Evolutionary conservation across 768 basidiomycete species (phyloP), one percentile per base, ranked within the genome.

Genomic region (Hirschioporus abietinus): DNA sequence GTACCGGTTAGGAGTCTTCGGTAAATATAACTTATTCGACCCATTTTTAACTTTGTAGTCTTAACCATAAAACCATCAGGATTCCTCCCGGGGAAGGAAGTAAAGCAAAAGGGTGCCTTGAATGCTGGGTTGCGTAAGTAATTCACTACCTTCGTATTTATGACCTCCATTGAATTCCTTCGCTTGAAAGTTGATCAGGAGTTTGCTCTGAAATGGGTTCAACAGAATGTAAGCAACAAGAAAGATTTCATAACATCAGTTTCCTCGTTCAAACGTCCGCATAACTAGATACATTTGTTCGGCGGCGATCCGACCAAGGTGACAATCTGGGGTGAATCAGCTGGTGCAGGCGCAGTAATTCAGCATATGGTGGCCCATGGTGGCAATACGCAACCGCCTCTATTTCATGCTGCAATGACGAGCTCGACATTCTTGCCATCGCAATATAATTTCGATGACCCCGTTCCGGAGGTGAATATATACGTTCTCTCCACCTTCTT

Each of bases 91-190:
- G 82, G 84, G 0, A 66, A 71, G 35, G 70, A 77, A 35, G 77
- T 84, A 5, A 80, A 84, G 63, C 70, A 75, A 8, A 73, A 74
- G 9, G 84, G 84, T 9, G 78, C 68, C 2, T 70, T 83, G 64
- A 86, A 85, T 60, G 82, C 80, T 15, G 84, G 83, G 23, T 69
- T 86, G 63, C 73, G 84, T 84, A 66, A 64, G 81, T 75, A 24
- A 15, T 7, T 15, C 42, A 3, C 1, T 12, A 52, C 42, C 20
- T 52, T 52, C 42, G 20, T 61, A 5, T 15, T 3, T 61, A 61
- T 61, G 12, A 61, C 4, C 30, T 6, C 12, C 42, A 52, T 15
- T 61, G 60, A 61, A 4, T 25, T 61, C 25, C n/a, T 9, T 59
- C 58, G 20, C 60, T 27, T 25, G 17, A 58, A 15, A 79, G 78